Conservation (phyloP, 1,139 yeast genomes). For the Torulaspora pretoriensis region DNA sequence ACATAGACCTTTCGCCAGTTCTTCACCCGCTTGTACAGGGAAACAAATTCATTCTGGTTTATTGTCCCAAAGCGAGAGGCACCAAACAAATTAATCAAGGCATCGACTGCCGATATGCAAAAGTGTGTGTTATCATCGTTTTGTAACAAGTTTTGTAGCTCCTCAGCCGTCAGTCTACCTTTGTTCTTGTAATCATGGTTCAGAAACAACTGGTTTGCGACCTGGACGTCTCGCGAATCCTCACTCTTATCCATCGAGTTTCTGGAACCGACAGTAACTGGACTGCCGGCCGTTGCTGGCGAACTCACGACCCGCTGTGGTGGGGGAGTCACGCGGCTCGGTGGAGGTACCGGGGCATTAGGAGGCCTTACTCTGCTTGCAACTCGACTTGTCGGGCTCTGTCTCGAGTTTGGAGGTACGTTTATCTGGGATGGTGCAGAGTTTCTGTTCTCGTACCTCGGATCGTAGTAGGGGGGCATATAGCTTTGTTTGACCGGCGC, state of each 20-base stretch:
- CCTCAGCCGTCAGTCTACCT: slow-evolving; percentile 35
- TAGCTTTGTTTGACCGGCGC: background rate
- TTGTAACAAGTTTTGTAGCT: slow-evolving; percentile 34
- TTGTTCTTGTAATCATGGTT: slow-evolving; percentile 33
- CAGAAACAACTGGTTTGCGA: slow-evolving; percentile 32
- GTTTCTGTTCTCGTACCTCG: slow-evolving; percentile 4
- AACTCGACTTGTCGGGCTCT: slow-evolving; percentile 10
- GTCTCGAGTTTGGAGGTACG: slow-evolving; percentile 2
- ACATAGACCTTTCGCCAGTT: slow-evolving; percentile 37
- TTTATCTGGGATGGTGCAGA: slow-evolving; percentile 3
- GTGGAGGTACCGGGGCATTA: slow-evolving; percentile 7
- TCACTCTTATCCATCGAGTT: slow-evolving; percentile 11
- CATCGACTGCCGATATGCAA: slow-evolving; percentile 34
- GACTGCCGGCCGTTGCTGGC: slow-evolving; percentile 9
- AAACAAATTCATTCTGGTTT: slow-evolving; percentile 33
- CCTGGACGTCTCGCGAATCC: slow-evolving; percentile 28
- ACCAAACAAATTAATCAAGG: slow-evolving; percentile 36
- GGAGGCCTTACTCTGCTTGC: slow-evolving; percentile 11
- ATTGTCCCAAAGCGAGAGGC: slow-evolving; percentile 36
- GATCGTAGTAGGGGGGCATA: slow-evolving; percentile 3
- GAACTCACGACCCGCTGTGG: slow-evolving; percentile 11
- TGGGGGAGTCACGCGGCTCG: slow-evolving; percentile 11
- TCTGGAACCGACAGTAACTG: slow-evolving; percentile 7
- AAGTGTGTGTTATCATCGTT: slow-evolving; percentile 36
- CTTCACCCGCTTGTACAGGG: slow-evolving; percentile 35